These are phyloP conservation scores for Ustanciosporium gigantosporum DNA, from an alignment of 1,284 basidiomycete species.

Conservation along the genomic window DNA sequence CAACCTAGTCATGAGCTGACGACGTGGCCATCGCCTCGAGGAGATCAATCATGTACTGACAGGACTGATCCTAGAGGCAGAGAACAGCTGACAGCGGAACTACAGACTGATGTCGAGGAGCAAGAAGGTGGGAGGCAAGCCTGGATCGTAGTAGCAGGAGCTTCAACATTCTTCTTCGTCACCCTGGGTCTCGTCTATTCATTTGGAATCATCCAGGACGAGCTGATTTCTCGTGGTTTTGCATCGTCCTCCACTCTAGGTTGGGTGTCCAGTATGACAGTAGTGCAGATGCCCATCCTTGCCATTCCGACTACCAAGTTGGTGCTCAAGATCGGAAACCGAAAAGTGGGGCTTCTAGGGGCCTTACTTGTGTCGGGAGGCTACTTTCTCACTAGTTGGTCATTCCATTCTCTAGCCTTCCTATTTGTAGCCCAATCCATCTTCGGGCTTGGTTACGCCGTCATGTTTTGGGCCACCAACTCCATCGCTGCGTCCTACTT, in stretches of 20 bases:
- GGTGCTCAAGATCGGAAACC: slow-evolving; percentile 48
- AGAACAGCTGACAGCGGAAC: no score
- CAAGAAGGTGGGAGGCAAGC: neutral
- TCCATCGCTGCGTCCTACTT: slow-evolving; percentile 55
- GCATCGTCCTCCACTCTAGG: slow-evolving; percentile 56
- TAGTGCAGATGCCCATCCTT: slow-evolving; percentile 48
- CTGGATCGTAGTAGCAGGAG: neutral
- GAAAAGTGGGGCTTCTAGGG: slow-evolving; percentile 42
- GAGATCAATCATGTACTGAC: no score
- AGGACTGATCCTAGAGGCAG: no score
- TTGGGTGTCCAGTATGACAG: slow-evolving; percentile 57
- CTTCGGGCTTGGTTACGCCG: slow-evolving; percentile 28
- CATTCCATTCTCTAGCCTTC: slow-evolving; percentile 13
- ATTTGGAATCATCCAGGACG: slow-evolving; percentile 59
- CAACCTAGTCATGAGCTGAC: no score
- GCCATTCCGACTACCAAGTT: slow-evolving; percentile 55
- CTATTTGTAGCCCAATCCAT: slow-evolving; percentile 23
- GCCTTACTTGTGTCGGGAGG: slow-evolving; percentile 41
- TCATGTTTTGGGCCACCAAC: slow-evolving; percentile 38
- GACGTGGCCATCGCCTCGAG: no score
- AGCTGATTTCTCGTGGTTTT: slow-evolving; percentile 48
- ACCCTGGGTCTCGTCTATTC: slow-evolving; percentile 54
- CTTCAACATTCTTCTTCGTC: slow-evolving; percentile 41
- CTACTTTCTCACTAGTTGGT: slow-evolving; percentile 50
- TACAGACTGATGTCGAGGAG: no score